Conservation (phyloP, 2,329 filamentous ascomycete species). For the Huntiella omanensis region DNA sequence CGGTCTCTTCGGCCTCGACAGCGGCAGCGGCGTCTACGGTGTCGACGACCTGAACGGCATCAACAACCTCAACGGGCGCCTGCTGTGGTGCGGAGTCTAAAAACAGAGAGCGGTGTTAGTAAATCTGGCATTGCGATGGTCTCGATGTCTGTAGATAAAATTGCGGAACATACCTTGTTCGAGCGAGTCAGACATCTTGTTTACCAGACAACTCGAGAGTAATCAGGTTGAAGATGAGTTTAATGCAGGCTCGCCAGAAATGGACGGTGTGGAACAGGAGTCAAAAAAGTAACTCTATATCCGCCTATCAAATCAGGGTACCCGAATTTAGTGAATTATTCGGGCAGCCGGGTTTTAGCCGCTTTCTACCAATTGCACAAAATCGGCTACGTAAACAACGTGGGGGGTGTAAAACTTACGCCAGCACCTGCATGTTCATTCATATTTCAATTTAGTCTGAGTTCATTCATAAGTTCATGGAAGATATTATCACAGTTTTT, state of each 20-base stretch:
- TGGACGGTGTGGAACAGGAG: background rate
- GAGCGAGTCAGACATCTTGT: constrained; percentile 4
- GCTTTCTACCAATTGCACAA: no score
- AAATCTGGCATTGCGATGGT: background rate
- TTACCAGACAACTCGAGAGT: constrained; percentile 4
- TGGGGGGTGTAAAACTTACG: no score
- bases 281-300: background rate
- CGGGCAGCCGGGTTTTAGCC: no score
- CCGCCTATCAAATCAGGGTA: background rate
- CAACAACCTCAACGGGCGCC: constrained; percentile 7
- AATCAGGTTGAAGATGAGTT: constrained; percentile 1
- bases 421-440: no score
- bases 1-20: background rate
- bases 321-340: no score
- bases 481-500: no score
- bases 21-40: constrained; percentile 1
- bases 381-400: no score
- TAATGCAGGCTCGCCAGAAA: background rate
- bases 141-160: background rate
- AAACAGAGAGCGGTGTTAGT: background rate
- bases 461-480: no score
- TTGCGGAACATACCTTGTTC: constrained; percentile 5
- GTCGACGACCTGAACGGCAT: background rate
- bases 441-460: no score
- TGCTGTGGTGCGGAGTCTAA: constrained; percentile 6